Conservation (phyloP, 164 flowering plant genomes). For the Aristolochia contorta region DNA sequence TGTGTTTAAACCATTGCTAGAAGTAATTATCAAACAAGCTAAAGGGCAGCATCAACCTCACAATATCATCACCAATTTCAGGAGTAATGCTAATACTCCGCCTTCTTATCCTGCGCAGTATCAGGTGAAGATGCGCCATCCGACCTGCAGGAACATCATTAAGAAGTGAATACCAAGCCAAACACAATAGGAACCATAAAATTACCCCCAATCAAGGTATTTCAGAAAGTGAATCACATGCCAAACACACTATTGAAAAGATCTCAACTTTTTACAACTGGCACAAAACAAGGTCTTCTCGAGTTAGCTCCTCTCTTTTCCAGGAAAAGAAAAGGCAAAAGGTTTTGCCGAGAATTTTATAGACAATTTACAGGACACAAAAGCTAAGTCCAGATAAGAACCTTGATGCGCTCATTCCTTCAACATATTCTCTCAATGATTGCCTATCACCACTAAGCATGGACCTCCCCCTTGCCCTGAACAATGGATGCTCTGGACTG, state of each 20-base stretch:
- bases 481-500: conserved; percentile 97
- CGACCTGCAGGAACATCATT: conserved; percentile 39
- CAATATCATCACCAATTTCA: conserved; percentile 97
- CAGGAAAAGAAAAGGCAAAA: no score
- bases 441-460: conserved; percentile 86
- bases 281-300: no score
- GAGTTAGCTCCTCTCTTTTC: no score
- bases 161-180: neutral
- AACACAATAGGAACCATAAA: no score
- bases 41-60: conserved; percentile 43
- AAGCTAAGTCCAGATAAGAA: conserved; percentile 10
- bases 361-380: neutral
- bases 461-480: conserved; percentile 73
- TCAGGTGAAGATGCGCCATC: conserved; percentile 66
- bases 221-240: no score
- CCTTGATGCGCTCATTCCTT: conserved; percentile 70
- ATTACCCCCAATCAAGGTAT: no score
- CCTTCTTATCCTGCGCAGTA: conserved; percentile 62
- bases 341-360: no score
- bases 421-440: conserved; percentile 51
- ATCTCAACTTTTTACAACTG: no score
- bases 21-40: neutral
- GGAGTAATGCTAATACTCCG: conserved; percentile 96
- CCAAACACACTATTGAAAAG: no score
- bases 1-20: no score